Conservation (phyloP, 352 stramenopile species). For the Discostella stelligera region DNA sequence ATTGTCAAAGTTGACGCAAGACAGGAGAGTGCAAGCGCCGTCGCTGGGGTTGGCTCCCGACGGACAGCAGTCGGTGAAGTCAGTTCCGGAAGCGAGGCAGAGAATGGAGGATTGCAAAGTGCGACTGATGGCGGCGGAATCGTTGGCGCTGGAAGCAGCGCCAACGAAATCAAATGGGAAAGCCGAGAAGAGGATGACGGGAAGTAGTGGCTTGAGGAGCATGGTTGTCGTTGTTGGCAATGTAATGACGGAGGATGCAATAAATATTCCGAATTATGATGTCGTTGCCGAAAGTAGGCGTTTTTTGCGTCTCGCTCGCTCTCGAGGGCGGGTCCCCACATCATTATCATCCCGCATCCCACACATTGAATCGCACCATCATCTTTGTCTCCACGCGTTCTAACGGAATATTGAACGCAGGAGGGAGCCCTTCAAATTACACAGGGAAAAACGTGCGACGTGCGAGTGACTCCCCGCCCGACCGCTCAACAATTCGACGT, state of each 20-base stretch:
- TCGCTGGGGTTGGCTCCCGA: not conserved
- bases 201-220: not conserved
- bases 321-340: no score
- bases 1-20: not conserved
- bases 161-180: no score
- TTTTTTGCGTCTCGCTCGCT: not conserved
- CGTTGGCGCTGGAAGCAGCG: not conserved
- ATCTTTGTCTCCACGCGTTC: no score
- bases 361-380: not conserved
- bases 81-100: not conserved
- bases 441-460: no score
- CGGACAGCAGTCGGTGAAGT: constrained; percentile 13
- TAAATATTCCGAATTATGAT: not conserved
- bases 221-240: not conserved
- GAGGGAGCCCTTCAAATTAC: no score
- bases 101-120: not conserved
- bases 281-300: not conserved
- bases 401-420: no score
- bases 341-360: not conserved
- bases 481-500: no score
- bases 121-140: not conserved
- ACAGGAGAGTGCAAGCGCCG: constrained; percentile 11
- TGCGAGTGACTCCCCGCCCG: no score
- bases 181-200: not conserved
- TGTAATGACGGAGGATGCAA: not conserved